A percentile compares a stretch with the other conserved stretches of the same genome.
phyloP scores from a whole-genome alignment of 495 filamentous ascomycete species.

The Podospora fimiseda region DNA sequence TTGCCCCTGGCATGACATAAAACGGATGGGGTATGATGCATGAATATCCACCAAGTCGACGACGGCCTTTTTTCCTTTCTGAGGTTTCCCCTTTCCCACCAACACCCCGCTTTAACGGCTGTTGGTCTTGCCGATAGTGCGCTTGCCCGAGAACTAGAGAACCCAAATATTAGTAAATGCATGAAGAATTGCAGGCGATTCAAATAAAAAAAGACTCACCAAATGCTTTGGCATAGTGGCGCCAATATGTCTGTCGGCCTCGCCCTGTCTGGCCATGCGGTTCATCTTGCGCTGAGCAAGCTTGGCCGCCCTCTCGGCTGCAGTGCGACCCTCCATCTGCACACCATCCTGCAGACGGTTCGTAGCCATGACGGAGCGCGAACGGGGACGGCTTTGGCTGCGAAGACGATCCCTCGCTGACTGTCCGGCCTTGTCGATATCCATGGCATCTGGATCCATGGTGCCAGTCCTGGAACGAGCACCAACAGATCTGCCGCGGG shows the following conservation, averaged over 20 bases:
- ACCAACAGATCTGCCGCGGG: constrained; percentile 56
- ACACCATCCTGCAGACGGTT: constrained; percentile 84
- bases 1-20: not conserved
- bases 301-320: constrained; percentile 81
- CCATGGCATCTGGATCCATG: constrained; percentile 70
- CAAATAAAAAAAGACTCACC: constrained; percentile 47
- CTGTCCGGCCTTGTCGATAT: constrained; percentile 57
- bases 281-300: constrained; percentile 97
- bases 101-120: not conserved
- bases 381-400: constrained; percentile 72
- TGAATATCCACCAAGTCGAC: no score
- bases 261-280: constrained; percentile 89
- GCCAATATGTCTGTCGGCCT: constrained; percentile 88
- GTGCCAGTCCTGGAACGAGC: constrained; percentile 43
- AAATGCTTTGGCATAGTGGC: constrained; percentile 83
- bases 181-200: not conserved
- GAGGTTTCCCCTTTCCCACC: not conserved
- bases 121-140: constrained; percentile 47
- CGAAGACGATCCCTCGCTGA: constrained; percentile 56
- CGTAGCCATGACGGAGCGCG: constrained; percentile 52
- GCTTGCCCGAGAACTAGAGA: constrained; percentile 45
- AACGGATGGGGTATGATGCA: not conserved
- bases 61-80: not conserved
- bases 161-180: constrained; percentile 25
- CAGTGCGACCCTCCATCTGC: constrained; percentile 50